Base-by-base conservation (phyloP, 164 flowering plant genomes). In the Liriodendron chinense region DNA sequence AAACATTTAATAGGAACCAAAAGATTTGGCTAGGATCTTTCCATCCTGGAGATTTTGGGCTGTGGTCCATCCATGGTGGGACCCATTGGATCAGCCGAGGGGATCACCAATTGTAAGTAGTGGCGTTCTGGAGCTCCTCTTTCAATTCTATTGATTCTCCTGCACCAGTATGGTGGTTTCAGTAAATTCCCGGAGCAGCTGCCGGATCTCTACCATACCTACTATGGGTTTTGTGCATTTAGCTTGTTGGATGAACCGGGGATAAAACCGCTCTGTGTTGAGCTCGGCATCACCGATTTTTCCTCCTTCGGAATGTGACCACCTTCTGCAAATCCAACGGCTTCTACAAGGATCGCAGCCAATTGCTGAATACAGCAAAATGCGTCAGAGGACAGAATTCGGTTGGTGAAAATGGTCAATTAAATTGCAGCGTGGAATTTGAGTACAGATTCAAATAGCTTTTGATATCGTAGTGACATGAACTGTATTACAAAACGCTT, bases 191-290 rank as follows among this genome's bases (percentile, higher is more conserved):
- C 99, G 0, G 75, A 86, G 50, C 71, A 83, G 59, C 75, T 88
- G 43, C 98, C 98, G 53, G 99, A 96, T 83, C 83, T 96, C 3
- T 94, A 94, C 75, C 99, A 96, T 83, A 86, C 96, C 59, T 92
- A 85, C 78, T 94, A 90, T 76, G 97, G 98, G 10, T 81, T 86
- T 23, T 78, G 90, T 18, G 99, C 98, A 74, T 94, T 94, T 72
- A 91, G 94, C 80, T 75, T 92, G 69, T 80, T 94, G 90, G 90
- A 85, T 76, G 97, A 96, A 72, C 88, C 95, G 70, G 89, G 88
- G 56, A 65, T 90, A 69, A 85, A 84, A 53, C 79, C 92, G 16
- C 78, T 96, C 2, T 85, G 83, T 61, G 79, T 84, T 56, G 93
- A 92, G 72, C 91, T 96, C 5, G 98, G 98, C 23, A 76, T 94